Conservation (phyloP, 2,329 filamentous ascomycete species). For the Pyrenochaeta sp. region DNA sequence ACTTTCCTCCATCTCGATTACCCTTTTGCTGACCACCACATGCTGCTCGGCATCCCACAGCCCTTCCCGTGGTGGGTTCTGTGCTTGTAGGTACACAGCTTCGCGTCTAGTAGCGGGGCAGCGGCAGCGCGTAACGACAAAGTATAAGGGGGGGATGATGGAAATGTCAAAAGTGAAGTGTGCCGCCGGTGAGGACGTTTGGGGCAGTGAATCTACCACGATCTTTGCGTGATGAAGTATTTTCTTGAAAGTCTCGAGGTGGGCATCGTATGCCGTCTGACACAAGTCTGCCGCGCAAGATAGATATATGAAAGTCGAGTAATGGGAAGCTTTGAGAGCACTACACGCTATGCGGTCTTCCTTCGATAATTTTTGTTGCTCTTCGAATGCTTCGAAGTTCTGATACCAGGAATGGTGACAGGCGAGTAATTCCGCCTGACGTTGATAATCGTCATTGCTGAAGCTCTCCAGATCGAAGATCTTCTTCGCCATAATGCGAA, state of each 20-base stretch:
- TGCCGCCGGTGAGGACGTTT: constrained; percentile 9
- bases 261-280: constrained; percentile 21
- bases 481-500: constrained; percentile 10
- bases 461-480: not conserved
- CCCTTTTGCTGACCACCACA: constrained; percentile 17
- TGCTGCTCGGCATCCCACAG: constrained; percentile 30
- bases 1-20: constrained; percentile 31
- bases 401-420: constrained; percentile 26
- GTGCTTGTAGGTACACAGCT: constrained; percentile 23
- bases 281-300: constrained; percentile 13
- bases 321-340: constrained; percentile 21
- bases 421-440: constrained; percentile 14
- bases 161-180: constrained; percentile 30
- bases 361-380: constrained; percentile 4
- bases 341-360: constrained; percentile 21
- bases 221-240: constrained; percentile 22
- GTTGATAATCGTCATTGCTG: constrained; percentile 6
- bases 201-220: constrained; percentile 22
- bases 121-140: constrained; percentile 22
- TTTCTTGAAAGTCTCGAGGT: constrained; percentile 24
- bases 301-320: constrained; percentile 15
- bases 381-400: constrained; percentile 7
- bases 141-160: constrained; percentile 21
- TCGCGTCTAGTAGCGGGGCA: constrained; percentile 30
- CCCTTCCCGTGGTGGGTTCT: constrained; percentile 27